These are phyloP conservation scores for Globisporangium okanoganense DNA, from an alignment of 352 stramenopile species.

Conservation along the genomic window DNA sequence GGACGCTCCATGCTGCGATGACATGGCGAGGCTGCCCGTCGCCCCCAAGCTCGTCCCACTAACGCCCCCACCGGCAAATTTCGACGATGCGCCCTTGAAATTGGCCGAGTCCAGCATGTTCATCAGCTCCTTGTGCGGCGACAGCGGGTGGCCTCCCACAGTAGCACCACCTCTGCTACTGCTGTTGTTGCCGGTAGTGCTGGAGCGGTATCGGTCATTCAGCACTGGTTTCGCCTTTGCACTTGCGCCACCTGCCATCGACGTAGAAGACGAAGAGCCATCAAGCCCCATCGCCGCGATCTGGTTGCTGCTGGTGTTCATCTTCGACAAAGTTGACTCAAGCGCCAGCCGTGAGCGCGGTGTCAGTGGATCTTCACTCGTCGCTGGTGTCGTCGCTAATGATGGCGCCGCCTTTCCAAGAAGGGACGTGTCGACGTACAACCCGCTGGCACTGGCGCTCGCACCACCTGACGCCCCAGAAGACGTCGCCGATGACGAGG, in stretches of 20 bases:
- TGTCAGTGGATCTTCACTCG: conserved; percentile 42
- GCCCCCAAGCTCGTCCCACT: conserved; percentile 8
- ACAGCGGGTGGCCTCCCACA: conserved; percentile 27
- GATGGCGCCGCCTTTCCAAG: background rate
- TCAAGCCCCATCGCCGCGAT: conserved; percentile 13
- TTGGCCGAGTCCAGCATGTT: conserved; percentile 55
- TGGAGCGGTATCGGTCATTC: conserved; percentile 22
- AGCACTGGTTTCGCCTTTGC: background rate
- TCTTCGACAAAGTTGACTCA: conserved; percentile 35
- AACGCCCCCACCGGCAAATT: background rate
- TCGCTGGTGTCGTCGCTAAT: conserved; percentile 20
- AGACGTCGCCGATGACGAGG: conserved; percentile 2
- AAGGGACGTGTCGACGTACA: conserved; percentile 14
- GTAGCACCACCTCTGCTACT: conserved; percentile 2
- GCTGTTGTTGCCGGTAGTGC: conserved; percentile 24
- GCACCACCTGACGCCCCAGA: background rate
- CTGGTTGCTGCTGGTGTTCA: conserved; percentile 17
- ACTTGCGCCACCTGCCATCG: background rate
- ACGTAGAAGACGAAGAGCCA: conserved; percentile 5
- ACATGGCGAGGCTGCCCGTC: conserved; percentile 12
- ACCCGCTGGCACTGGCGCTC: background rate
- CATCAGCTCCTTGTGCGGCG: conserved; percentile 57
- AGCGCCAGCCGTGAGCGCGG: conserved; percentile 43
- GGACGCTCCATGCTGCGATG: conserved; percentile 11
- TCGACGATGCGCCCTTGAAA: conserved; percentile 14